phyloP scores from a whole-genome alignment of 805 yeast species.

The Metschnikowia lunata region DNA sequence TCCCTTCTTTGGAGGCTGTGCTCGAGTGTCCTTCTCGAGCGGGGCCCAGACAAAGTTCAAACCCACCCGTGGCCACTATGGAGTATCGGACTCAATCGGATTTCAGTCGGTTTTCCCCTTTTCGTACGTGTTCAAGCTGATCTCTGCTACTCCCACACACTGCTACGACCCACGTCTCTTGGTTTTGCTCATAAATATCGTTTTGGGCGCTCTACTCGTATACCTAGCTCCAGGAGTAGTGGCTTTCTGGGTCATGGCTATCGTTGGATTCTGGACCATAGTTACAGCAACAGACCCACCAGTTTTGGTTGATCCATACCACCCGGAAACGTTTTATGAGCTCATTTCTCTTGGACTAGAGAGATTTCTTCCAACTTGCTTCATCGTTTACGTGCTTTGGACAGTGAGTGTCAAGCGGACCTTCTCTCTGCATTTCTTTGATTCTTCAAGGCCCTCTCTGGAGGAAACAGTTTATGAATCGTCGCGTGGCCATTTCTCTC shows the following conservation, averaged over 20 bases:
- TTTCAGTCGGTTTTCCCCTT: slow-evolving; percentile 74
- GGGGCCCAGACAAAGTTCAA: slow-evolving; percentile 44
- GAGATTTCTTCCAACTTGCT: slow-evolving; percentile 69
- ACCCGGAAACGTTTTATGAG: slow-evolving; percentile 51
- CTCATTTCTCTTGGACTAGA: slow-evolving; percentile 68
- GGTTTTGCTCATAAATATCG: slow-evolving; percentile 53
- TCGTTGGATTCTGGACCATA: slow-evolving; percentile 83
- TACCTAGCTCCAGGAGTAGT: slow-evolving; percentile 43
- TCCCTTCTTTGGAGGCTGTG: slow-evolving; percentile 76
- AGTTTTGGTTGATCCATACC: slow-evolving; percentile 47
- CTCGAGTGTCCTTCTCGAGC: slow-evolving; percentile 55
- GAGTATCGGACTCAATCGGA: slow-evolving; percentile 49
- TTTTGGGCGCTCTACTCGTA: slow-evolving; percentile 60
- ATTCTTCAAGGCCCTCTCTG: slow-evolving; percentile 10
- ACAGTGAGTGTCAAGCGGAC: slow-evolving; percentile 49
- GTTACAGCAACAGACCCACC: slow-evolving; percentile 80
- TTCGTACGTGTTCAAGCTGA: slow-evolving; percentile 57
- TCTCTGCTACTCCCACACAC: slow-evolving; percentile 35
- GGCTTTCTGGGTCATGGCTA: slow-evolving; percentile 52
- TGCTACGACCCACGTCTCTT: slow-evolving; percentile 67
- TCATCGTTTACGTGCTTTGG: slow-evolving; percentile 72
- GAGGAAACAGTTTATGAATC: slow-evolving; percentile 1
- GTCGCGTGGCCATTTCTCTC: background rate
- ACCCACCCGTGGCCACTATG: slow-evolving; percentile 45
- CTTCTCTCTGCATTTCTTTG: slow-evolving; percentile 19